Conservation (phyloP, 129 eudicot species). For the Deinandra increscens region DNA sequence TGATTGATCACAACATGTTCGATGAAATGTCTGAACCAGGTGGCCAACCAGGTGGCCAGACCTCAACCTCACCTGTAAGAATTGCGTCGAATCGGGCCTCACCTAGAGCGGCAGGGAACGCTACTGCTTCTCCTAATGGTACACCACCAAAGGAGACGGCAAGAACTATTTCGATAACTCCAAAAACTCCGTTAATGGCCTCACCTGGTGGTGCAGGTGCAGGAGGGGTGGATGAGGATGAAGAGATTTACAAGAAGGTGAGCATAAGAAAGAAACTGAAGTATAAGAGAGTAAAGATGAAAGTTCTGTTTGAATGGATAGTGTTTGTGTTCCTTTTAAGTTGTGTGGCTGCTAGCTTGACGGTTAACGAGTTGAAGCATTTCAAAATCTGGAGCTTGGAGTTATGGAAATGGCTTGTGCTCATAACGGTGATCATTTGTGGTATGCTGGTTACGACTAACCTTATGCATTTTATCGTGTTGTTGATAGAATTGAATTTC, state of each 20-base stretch:
- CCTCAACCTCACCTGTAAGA: constrained; percentile 38
- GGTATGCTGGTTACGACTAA: constrained; percentile 70
- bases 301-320: constrained; percentile 66
- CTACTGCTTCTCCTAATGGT: constrained; percentile 27
- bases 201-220: constrained; percentile 46
- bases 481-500: constrained; percentile 73
- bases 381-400: constrained; percentile 48
- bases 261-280: constrained; percentile 45
- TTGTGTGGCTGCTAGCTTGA: constrained; percentile 57
- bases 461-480: constrained; percentile 66
- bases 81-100: constrained; percentile 42
- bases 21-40: constrained; percentile 42
- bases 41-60: constrained; percentile 32
- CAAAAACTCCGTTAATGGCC: constrained; percentile 55
- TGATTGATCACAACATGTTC: constrained; percentile 50
- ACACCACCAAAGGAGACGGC: constrained; percentile 34
- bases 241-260: constrained; percentile 78
- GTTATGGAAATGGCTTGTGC: constrained; percentile 79
- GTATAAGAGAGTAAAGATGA: constrained; percentile 50
- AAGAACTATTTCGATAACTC: constrained; percentile 44
- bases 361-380: constrained; percentile 37
- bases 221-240: constrained; percentile 64
- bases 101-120: constrained; percentile 28
- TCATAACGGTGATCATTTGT: constrained; percentile 60
- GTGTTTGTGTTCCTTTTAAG: constrained; percentile 50